Conservation (phyloP, 805 yeast genomes). For the Wickerhamia fluorescens region DNA sequence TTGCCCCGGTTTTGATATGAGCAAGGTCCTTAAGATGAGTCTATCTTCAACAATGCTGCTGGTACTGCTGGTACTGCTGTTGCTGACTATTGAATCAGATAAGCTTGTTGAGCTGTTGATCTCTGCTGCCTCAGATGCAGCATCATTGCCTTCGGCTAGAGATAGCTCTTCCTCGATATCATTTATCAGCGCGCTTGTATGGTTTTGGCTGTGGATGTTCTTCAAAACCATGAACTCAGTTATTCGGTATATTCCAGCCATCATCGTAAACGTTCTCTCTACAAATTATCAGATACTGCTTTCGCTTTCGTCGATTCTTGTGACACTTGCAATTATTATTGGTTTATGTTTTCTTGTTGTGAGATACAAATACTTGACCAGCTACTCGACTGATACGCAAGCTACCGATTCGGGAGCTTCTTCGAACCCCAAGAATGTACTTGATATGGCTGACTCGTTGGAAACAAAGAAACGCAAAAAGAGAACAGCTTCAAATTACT, state of each 20-base stretch:
- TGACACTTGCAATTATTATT: constrained; percentile 21
- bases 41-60: no score
- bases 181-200: constrained; percentile 7
- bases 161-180: constrained; percentile 9
- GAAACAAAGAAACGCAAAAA: constrained; percentile 16
- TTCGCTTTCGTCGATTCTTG: constrained; percentile 40
- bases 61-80: no score
- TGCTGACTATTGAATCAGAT: no score
- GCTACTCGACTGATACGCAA: constrained; percentile 45
- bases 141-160: constrained; percentile 9
- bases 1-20: no score
- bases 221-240: constrained; percentile 12
- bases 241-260: constrained; percentile 11
- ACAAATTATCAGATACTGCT: constrained; percentile 44
- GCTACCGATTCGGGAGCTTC: constrained; percentile 8
- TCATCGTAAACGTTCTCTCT: constrained; percentile 26
- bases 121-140: no score
- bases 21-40: no score
- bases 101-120: no score
- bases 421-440: constrained; percentile 32
- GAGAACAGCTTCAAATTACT: constrained; percentile 48
- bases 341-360: constrained; percentile 40
- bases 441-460: constrained; percentile 38
- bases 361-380: constrained; percentile 56
- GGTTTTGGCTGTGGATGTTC: constrained; percentile 16